These are phyloP conservation scores for Pseudopyricularia cyperi DNA, from an alignment of 2,329 filamentous ascomycete species.

Conservation along the genomic window DNA sequence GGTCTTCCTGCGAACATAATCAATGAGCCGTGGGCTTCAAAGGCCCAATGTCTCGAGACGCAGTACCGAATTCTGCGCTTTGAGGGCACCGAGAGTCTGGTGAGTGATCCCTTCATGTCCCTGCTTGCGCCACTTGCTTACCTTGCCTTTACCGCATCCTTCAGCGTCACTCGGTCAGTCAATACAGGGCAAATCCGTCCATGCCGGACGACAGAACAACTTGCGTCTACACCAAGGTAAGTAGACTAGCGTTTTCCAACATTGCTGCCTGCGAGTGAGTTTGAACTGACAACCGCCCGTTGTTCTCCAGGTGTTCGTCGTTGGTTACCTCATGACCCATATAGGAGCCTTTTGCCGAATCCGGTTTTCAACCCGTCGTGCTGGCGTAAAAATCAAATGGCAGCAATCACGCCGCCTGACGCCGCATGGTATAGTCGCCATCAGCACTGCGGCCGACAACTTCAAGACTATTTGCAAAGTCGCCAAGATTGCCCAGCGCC, in stretches of 20 bases:
- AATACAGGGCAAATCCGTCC: constrained; percentile 35
- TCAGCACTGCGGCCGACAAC: constrained; percentile 40
- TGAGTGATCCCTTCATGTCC: neutral
- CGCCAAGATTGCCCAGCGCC: constrained; percentile 59
- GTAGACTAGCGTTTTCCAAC: constrained; percentile 5
- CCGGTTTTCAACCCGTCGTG: constrained; percentile 54
- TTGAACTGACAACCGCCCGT: neutral
- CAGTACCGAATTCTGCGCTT: constrained; percentile 69
- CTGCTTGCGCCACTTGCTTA: neutral
- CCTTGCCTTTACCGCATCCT: neutral
- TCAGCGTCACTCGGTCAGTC: constrained; percentile 45
- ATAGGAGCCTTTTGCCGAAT: constrained; percentile 54
- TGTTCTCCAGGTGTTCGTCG: constrained; percentile 47
- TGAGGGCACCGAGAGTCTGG: constrained; percentile 55
- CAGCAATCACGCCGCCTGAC: constrained; percentile 36
- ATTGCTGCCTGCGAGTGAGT: no score
- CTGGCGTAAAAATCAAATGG: constrained; percentile 56
- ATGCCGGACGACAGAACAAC: constrained; percentile 45
- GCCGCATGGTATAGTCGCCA: constrained; percentile 37
- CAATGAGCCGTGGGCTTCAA: constrained; percentile 42
- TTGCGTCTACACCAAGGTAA: constrained; percentile 59
- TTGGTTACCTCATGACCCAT: constrained; percentile 48
- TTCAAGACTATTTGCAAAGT: constrained; percentile 56
- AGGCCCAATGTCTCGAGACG: constrained; percentile 52
- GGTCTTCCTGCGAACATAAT: constrained; percentile 39